These are phyloP conservation scores for Pichia insulana DNA, from an alignment of 805 yeast species.

Conservation along the genomic window DNA sequence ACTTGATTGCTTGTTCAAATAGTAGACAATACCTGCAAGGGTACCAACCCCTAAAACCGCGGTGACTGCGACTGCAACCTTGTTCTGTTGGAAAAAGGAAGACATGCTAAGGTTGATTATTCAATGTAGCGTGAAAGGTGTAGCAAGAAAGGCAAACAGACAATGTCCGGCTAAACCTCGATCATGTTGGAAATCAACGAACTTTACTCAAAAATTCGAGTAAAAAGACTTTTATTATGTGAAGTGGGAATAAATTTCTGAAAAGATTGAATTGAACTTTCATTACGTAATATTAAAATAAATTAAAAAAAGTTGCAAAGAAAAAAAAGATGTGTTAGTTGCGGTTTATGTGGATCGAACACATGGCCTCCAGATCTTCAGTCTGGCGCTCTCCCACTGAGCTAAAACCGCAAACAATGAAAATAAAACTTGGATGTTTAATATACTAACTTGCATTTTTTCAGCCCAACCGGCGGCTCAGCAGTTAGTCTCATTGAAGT, in stretches of 20 bases:
- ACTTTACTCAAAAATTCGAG: too few species aligned
- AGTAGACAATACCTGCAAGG: constrained; percentile 38
- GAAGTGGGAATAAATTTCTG: too few species aligned
- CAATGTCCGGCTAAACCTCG: not conserved
- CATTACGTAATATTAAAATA: not conserved
- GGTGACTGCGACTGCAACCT: constrained; percentile 39
- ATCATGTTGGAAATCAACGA: too few species aligned
- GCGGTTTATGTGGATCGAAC: constrained; percentile 19
- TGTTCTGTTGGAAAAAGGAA: constrained; percentile 39
- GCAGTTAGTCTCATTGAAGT: too few species aligned
- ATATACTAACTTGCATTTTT: too few species aligned
- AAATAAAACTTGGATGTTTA: not conserved
- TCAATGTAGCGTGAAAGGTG: not conserved
- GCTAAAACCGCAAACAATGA: constrained; percentile 9
- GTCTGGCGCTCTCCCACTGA: constrained; percentile 20
- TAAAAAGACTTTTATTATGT: too few species aligned
- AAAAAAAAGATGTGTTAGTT: too few species aligned
- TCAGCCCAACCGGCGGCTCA: too few species aligned
- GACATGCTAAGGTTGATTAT: constrained; percentile 4
- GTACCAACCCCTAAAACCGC: constrained; percentile 45
- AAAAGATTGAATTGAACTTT: not conserved
- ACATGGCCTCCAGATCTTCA: constrained; percentile 20
- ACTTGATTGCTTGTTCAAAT: constrained; percentile 27
- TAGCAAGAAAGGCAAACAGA: not conserved
- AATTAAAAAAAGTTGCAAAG: too few species aligned